Percentiles rank a stretch among this genome's conserved stretches.
phyloP scores from a whole-genome alignment of 768 basidiomycete genomes.

The Chiua virens region DNA sequence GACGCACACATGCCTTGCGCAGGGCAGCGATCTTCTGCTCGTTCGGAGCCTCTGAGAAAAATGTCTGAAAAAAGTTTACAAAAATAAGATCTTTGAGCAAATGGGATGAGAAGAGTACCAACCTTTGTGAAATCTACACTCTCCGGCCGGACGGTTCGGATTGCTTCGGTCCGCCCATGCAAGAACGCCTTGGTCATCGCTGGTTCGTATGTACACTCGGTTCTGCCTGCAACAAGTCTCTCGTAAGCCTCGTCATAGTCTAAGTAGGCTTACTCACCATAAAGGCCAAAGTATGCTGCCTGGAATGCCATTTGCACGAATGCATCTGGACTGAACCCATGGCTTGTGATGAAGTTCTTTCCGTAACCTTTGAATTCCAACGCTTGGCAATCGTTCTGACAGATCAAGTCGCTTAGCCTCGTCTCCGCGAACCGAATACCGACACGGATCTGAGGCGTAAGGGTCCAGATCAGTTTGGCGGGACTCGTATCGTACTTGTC shows the following conservation, averaged over 20 bases:
- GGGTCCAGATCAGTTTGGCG: conserved; percentile 94
- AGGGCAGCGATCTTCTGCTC: conserved; percentile 73
- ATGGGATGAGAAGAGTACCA: conserved; percentile 6
- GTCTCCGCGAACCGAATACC: conserved; percentile 95
- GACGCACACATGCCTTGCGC: conserved; percentile 80
- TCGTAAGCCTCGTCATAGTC: not conserved
- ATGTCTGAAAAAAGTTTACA: conserved; percentile 51
- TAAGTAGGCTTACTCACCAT: conserved; percentile 48
- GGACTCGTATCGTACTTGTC: conserved; percentile 69
- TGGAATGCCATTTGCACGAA: conserved; percentile 99
- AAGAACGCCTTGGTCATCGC: conserved; percentile 97
- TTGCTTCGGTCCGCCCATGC: conserved; percentile 95
- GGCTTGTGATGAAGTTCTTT: conserved; percentile 92
- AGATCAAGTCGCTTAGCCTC: conserved; percentile 90
- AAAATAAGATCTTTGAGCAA: not conserved
- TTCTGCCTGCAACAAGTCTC: conserved; percentile 51
- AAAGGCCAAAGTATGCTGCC: conserved; percentile 91
- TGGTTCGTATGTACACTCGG: conserved; percentile 95
- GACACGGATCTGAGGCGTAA: conserved; percentile 79
- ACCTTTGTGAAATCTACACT: conserved; percentile 88
- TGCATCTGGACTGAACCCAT: conserved; percentile 95
- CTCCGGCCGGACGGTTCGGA: conserved; percentile 83
- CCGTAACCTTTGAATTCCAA: conserved; percentile 93
- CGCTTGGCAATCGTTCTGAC: conserved; percentile 96
- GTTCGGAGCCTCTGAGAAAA: conserved; percentile 76